Conservation (phyloP, 2,329 filamentous ascomycete species). For the Ophiostoma novo-ulmi region DNA sequence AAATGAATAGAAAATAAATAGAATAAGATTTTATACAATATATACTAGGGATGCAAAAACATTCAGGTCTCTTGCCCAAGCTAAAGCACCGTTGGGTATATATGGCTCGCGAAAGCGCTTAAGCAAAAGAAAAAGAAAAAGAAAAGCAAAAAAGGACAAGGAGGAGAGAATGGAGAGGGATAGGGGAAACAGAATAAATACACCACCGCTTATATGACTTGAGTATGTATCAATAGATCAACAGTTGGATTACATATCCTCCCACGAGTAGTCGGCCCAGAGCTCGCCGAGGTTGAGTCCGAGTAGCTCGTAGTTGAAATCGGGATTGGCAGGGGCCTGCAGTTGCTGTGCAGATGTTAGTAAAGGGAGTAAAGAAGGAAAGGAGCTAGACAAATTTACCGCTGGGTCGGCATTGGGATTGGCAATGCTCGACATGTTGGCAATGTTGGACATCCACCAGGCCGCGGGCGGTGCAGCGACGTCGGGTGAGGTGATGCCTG, state of each 20-base stretch:
- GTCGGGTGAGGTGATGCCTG: constrained; percentile 8
- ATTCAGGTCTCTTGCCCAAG: background rate
- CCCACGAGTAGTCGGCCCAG: constrained; percentile 31
- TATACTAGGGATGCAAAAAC: constrained; percentile 6
- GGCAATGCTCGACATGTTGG: constrained; percentile 27
- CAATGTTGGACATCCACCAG: constrained; percentile 32
- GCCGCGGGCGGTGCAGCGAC: constrained; percentile 25
- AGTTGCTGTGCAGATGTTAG: constrained; percentile 15
- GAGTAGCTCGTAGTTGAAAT: constrained; percentile 29
- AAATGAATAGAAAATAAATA: background rate
- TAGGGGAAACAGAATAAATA: background rate
- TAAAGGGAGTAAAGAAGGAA: background rate
- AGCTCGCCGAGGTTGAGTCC: constrained; percentile 29
- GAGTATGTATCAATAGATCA: too few species aligned
- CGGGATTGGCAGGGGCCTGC: constrained; percentile 26
- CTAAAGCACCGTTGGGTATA: constrained; percentile 6
- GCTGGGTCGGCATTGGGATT: constrained; percentile 24
- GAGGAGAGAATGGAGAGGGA: background rate
- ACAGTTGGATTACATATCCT: constrained; percentile 20
- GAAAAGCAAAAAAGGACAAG: background rate
- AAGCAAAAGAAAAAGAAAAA: background rate
- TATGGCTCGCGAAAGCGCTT: background rate
- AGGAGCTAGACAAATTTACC: background rate
- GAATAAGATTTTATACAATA: background rate
- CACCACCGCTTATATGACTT: too few species aligned